Evolutionary conservation across 1,284 basidiomycete genomes (phyloP), one percentile per base, ranked within the genome.

Genomic region (Austroboletus niveus): DNA sequence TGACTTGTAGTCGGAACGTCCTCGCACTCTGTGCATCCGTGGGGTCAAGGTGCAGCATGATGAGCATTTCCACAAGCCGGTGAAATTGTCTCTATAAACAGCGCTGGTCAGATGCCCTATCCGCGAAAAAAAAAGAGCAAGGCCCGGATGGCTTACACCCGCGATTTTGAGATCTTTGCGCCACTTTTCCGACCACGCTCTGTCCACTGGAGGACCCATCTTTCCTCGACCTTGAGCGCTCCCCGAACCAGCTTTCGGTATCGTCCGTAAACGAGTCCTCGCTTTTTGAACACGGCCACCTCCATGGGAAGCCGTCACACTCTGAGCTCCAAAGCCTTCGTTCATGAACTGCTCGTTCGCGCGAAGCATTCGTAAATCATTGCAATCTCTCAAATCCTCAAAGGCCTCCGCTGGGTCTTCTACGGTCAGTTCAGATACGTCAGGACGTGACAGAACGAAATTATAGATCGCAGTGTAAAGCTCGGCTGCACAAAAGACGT

Each of bases 361-460:
- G 20, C 92, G 75, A n/a, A 98, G 77, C 77, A 90, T 88, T 54
- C 81, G 76, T 27, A 99, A 78, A 69, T 99, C 97, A 62, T 91
- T 91, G 45, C 90, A 85, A 72, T 99, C 97, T 34, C 96, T 81
- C 49, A 99, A 77, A 64, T 97, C 93, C 67, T 97, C 94, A 64
- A 97, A 96, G 9, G 91, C 89, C 71, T 99, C 96, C 0, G 93
- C 93, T 0, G 96, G 96, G 68, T 99, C 96, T 74, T 99, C 96
- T 20, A 99, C 90, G 0, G 94, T 98, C 48, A 99, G 75, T 69
- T 99, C 96, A 10, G 87, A 84, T 32, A 98, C 84, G 41, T 80
- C 74, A 0, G 84, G 73, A 38, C 84, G 79, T 8, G 77, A 72
- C 35, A 92, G 72, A 46, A 91, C 80, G 65, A 90, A 81, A 62